Base-by-base conservation (phyloP, 176 grass and related monocot genomes). In the Aechmea fasciata region DNA sequence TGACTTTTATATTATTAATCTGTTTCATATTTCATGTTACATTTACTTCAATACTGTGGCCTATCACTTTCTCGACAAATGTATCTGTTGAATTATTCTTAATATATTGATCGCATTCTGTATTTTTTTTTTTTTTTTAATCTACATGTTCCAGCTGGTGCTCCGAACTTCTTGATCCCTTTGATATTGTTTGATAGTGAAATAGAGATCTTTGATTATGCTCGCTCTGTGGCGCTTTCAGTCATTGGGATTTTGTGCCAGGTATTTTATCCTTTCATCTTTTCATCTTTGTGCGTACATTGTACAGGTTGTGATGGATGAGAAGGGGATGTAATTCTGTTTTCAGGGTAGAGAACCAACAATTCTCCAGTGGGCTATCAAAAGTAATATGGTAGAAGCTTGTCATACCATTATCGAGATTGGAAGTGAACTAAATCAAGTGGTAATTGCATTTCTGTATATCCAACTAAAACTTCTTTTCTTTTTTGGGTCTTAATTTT, bases 241-340 rank as follows among this genome's bases (percentile, higher is more conserved):
- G 55, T 73, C 0, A 63, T 73, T 24, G 71, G 55, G 62, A 73
- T 73, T 47, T 49, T 73, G 47, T 73, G 71, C 54, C 71, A 73
- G 71, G 71, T 73, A 62, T 13, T 62, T 49, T 18, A 4, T 62
- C 3, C 14, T 48, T 54, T 62, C 13, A 57, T 55, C 3, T 23
- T 48, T 54, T 62, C 13, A 57, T 55, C n/a, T 59, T 59, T 59
- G 19, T 69, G 13, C 18, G 12, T 55, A 14, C 22, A 14, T 28
- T 12, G 0, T 25, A 71, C 54, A 9, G 29, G 22, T 1, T 28
- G 29, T 71, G 20, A 13, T n/a, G 11, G 20, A 33, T n/a, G 25
- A 41, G 24, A 50, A 24, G 50, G 18, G 25, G 6, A 28, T n/a
- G 3, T n/a, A 24, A 73, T 73, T 48, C 61, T 73, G 55, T 73